phyloP scores from a whole-genome alignment of 2,329 filamentous ascomycete species.

The Rhexocercosporidium sp. region DNA sequence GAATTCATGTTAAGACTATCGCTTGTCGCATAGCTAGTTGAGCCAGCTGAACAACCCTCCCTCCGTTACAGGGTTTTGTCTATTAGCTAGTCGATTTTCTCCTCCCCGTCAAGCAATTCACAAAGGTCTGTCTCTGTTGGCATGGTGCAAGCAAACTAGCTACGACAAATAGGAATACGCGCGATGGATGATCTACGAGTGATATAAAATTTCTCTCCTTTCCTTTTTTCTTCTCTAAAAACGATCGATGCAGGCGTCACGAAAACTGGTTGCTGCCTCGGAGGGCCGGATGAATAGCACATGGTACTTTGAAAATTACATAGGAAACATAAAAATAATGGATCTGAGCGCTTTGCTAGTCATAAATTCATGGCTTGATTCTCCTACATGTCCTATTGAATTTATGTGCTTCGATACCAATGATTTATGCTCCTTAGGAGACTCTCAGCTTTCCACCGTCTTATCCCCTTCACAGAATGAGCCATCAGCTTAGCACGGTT shows the following conservation, averaged over 20 bases:
- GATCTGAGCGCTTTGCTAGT: conserved; percentile 4
- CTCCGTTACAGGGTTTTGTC: not conserved
- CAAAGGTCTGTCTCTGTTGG: not conserved
- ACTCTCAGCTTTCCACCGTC: too few relatives aligned
- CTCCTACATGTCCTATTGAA: not conserved
- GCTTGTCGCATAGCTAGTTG: conserved; percentile 5
- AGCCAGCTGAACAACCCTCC: not conserved
- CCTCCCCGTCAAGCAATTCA: not conserved
- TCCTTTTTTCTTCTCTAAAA: conserved; percentile 5
- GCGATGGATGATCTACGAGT: not conserved
- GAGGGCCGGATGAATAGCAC: conserved; percentile 5
- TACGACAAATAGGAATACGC: not conserved
- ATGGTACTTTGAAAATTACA: not conserved
- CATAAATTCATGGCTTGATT: not conserved
- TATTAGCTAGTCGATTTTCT: not conserved
- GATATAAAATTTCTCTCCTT: not conserved
- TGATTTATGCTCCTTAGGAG: too few relatives aligned
- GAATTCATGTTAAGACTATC: conserved; percentile 22
- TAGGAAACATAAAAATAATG: not conserved
- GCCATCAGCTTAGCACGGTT: too few relatives aligned
- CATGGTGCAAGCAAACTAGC: not conserved
- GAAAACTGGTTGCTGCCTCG: conserved; percentile 15
- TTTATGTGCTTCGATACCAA: not conserved
- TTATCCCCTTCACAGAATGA: too few relatives aligned
- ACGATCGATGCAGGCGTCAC: conserved; percentile 15